Evolutionary conservation across 306 rosid genomes (phyloP).

Genomic region (Lathyrus oleraceus): DNA sequence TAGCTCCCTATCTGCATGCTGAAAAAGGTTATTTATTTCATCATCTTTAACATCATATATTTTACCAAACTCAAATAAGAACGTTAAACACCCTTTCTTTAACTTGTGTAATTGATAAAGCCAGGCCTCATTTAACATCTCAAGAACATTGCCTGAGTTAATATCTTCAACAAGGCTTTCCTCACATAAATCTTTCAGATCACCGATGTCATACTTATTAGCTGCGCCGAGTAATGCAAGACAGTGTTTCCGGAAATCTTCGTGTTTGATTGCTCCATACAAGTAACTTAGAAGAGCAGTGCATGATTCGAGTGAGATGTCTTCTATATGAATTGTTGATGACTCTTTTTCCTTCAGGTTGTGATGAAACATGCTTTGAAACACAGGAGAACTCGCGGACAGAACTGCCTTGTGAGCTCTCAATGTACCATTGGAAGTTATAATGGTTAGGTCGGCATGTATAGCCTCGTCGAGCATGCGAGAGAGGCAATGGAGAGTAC

Average conservation of each 20-base stretch:
- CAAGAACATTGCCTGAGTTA: conserved; percentile 68
- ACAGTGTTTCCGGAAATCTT: conserved; percentile 79
- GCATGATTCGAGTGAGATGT: conserved; percentile 76
- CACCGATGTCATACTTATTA: conserved; percentile 62
- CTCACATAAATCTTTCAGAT: conserved; percentile 77
- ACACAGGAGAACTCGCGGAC: conserved; percentile 86
- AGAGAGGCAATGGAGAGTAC: conserved; percentile 64
- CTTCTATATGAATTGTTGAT: conserved; percentile 69
- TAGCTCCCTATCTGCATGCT: conserved; percentile 77
- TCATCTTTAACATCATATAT: conserved; percentile 72
- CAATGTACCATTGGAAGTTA: conserved; percentile 60
- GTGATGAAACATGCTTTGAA: conserved; percentile 82
- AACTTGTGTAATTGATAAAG: conserved; percentile 69
- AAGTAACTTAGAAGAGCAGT: conserved; percentile 63
- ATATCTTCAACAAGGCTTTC: conserved; percentile 89
- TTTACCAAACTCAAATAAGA: conserved; percentile 81
- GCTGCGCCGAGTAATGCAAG: conserved; percentile 79
- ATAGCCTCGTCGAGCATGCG: conserved; percentile 82
- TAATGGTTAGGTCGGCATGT: conserved; percentile 72
- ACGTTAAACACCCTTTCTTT: conserved; percentile 80
- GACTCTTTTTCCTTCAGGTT: conserved; percentile 80
- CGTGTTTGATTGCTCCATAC: conserved; percentile 79
- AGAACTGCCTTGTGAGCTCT: conserved; percentile 83
- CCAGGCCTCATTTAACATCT: conserved; percentile 80
- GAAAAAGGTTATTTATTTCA: conserved; percentile 56